A percentile compares a stretch with the other conserved stretches of the same genome.
Evolutionary conservation across 176 grass and related monocot species (phyloP).

Genomic region (Juncus inflexus): DNA sequence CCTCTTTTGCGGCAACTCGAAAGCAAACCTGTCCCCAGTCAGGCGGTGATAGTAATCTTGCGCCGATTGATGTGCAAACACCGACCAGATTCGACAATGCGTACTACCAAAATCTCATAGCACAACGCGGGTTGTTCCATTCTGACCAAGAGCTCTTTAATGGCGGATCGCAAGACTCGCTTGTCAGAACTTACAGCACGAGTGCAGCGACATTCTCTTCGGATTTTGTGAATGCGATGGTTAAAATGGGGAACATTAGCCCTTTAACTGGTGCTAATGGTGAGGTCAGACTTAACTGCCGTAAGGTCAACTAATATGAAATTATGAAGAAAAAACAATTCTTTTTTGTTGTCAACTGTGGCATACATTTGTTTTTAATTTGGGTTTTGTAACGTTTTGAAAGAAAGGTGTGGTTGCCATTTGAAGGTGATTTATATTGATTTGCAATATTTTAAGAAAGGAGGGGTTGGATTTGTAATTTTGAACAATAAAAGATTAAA

Average conservation of each 20-base stretch:
- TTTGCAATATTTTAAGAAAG: background rate
- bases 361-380: background rate
- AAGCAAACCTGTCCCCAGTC: constrained; percentile 54
- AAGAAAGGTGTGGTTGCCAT: background rate
- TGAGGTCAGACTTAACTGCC: constrained; percentile 73
- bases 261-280: constrained; percentile 43
- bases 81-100: constrained; percentile 65
- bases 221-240: constrained; percentile 56
- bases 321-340: background rate
- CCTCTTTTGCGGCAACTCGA: constrained; percentile 40
- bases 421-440: too few relatives aligned
- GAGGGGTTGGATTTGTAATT: background rate
- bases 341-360: background rate
- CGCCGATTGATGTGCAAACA: constrained; percentile 63
- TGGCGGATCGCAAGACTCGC: constrained; percentile 62
- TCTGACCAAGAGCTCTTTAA: constrained; percentile 95
- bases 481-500: background rate
- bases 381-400: background rate
- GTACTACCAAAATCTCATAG: constrained; percentile 64
- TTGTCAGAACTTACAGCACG: constrained; percentile 56
- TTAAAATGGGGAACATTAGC: constrained; percentile 64
- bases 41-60: constrained; percentile 43
- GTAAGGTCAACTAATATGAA: constrained; percentile 37
- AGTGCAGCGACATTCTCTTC: constrained; percentile 18
- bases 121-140: constrained; percentile 48